Evolutionary conservation across 2,329 filamentous ascomycete species (phyloP), one percentile per base, ranked within the genome.

Genomic region (Sphaerulina musiva): DNA sequence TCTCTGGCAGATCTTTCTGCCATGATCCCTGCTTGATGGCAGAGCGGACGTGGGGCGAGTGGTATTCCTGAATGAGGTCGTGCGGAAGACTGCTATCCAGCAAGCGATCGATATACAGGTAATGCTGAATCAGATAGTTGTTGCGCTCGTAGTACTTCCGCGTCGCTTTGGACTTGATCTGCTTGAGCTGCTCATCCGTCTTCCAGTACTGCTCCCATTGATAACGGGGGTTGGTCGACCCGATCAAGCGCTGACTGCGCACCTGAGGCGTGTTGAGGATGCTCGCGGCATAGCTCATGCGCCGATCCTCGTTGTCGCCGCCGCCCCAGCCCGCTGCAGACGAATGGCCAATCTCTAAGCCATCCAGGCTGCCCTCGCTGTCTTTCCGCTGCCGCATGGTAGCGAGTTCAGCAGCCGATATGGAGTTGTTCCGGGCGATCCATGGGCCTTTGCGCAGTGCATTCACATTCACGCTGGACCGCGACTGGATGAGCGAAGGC

Each of bases 1-100:
- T 90, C 32, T 81, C 77, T 1, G 89, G 87, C 6, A 89, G 79
- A 61, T 83, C 80, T 5, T 66, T 48, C 40, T 61, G 57, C 56
- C 54, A 56, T 46, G 50, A 53, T 9, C 43, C 53, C 31, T 56
- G 56, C 36, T 48, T 50, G 9, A 47, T 46, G 2, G 46, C 50
- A 14, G 48, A 53, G 20, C 57, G 54, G 26, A 43, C 51, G 3
- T 48, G 51, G 8, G 56, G 76, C 47, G 83, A 75, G 59, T 85
- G 76, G 70, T 95, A 96, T 71, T 96, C 91, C 67, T 95, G 91
- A 54, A 97, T 83, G 43, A 97, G 77, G 64, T 92, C 85, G 67
- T 95, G 91, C 1, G 91, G 91, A n/a, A 95, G 81, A 31, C 89
- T 91, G 7, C 89, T 95, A 72, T 95, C 90, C 57, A 97, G 79